A percentile compares a stretch with the other conserved stretches of the same genome.
phyloP scores from a whole-genome alignment of 805 yeast genomes.

The Saturnispora hagleri region DNA sequence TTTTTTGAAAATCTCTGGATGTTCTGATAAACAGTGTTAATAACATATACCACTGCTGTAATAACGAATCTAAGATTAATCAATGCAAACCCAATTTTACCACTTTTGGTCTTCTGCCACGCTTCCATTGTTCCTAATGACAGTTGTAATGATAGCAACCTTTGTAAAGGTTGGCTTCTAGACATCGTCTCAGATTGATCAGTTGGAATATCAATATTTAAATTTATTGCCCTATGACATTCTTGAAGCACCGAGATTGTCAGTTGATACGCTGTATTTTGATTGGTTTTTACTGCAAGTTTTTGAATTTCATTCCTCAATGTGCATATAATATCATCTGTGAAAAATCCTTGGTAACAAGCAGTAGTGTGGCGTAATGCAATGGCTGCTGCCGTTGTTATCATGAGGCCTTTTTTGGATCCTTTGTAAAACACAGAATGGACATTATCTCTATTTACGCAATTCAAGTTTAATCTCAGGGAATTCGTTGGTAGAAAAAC shows the following conservation, averaged over 20 bases:
- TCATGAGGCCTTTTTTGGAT: slow-evolving; percentile 26
- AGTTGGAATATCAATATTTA: slow-evolving; percentile 57
- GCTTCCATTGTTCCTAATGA: slow-evolving; percentile 44
- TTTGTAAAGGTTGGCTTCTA: slow-evolving; percentile 70
- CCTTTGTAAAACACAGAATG: slow-evolving; percentile 9
- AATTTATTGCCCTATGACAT: slow-evolving; percentile 65
- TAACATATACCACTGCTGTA: slow-evolving; percentile 56
- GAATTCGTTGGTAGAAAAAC: slow-evolving; percentile 24
- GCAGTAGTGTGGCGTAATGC: slow-evolving; percentile 62
- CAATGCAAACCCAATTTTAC: slow-evolving; percentile 49
- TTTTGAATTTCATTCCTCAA: slow-evolving; percentile 40
- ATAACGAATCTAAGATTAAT: slow-evolving; percentile 63
- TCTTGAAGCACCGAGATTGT: slow-evolving; percentile 46
- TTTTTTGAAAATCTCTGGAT: slow-evolving; percentile 51
- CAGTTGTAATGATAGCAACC: slow-evolving; percentile 60
- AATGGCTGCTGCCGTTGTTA: slow-evolving; percentile 45
- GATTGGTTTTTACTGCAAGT: slow-evolving; percentile 15
- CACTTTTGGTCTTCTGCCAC: slow-evolving; percentile 33
- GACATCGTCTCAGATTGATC: slow-evolving; percentile 71
- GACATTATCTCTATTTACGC: slow-evolving; percentile 15
- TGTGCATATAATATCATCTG: slow-evolving; percentile 61
- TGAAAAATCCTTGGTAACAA: slow-evolving; percentile 54
- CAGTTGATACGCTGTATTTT: slow-evolving; percentile 26
- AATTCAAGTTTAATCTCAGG: slow-evolving; percentile 16
- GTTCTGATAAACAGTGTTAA: slow-evolving; percentile 55